These are phyloP conservation scores for Suillus subaureus DNA, from an alignment of 768 basidiomycete genomes.

Conservation along the genomic window DNA sequence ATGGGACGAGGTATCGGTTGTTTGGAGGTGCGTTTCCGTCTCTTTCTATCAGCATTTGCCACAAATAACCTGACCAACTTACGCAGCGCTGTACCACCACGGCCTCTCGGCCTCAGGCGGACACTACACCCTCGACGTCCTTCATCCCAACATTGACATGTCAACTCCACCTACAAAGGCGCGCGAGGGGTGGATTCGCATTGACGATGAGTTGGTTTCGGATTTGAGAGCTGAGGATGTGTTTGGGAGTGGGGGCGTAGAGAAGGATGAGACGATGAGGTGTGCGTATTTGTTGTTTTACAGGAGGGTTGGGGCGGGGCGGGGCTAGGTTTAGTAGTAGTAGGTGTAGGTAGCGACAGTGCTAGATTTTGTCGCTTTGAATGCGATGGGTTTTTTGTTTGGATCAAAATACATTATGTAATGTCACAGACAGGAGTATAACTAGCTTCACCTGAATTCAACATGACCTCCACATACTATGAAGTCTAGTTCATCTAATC, in stretches of 20 bases:
- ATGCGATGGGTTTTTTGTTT: too few species aligned
- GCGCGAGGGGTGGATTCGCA: conserved; percentile 83
- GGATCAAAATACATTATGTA: too few species aligned
- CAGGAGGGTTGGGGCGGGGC: conserved; percentile 47
- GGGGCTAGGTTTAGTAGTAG: conserved; percentile 23
- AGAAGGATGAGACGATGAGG: conserved; percentile 50
- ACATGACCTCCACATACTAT: too few species aligned
- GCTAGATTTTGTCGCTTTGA: too few species aligned
- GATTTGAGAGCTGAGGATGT: conserved; percentile 74
- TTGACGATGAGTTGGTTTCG: conserved; percentile 89
- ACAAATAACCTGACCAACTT: not conserved
- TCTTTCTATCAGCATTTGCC: not conserved
- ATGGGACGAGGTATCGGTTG: conserved; percentile 68
- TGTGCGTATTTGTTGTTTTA: conserved; percentile 92
- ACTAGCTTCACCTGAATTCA: too few species aligned
- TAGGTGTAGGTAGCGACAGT: not conserved
- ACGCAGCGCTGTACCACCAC: conserved; percentile 83
- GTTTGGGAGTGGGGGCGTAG: conserved; percentile 50
- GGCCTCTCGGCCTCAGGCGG: conserved; percentile 89
- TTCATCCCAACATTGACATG: conserved; percentile 69
- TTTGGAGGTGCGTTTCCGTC: conserved; percentile 70
- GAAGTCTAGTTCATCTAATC: too few species aligned
- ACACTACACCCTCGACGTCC: conserved; percentile 92
- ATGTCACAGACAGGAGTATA: too few species aligned
- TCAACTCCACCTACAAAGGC: conserved; percentile 31